Conservation (phyloP, 495 filamentous ascomycete species). For the Aspergillus nidulans region DNA sequence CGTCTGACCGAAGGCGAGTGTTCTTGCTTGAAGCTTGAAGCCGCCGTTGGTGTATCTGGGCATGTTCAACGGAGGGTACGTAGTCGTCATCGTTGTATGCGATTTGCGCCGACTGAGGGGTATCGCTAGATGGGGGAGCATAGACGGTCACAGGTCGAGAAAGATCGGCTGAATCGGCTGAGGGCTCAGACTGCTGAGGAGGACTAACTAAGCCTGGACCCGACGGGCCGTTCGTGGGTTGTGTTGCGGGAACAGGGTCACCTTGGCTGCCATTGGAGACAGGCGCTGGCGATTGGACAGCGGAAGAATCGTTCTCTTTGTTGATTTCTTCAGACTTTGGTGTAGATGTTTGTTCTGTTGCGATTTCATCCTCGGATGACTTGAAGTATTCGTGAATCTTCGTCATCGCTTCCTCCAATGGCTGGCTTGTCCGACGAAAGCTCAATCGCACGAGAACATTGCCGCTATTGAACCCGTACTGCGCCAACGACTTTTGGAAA, state of each 20-base stretch:
- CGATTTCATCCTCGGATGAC: conserved; percentile 31
- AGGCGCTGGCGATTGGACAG: conserved; percentile 2
- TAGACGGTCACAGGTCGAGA: conserved; percentile 65
- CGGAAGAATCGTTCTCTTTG: conserved; percentile 18
- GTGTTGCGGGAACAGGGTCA: conserved; percentile 16
- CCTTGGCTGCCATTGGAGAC: conserved; percentile 8
- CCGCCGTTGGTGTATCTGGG: conserved; percentile 71
- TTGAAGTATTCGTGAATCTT: conserved; percentile 72
- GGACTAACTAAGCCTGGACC: conserved; percentile 8
- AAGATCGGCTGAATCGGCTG: conserved; percentile 14
- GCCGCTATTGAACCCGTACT: conserved; percentile 81
- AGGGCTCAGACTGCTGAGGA: conserved; percentile 13
- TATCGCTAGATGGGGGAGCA: conserved; percentile 63
- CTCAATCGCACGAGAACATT: conserved; percentile 70
- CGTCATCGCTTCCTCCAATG: conserved; percentile 78
- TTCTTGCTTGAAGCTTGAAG: conserved; percentile 62
- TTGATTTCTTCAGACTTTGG: conserved; percentile 11
- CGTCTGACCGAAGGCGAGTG: conserved; percentile 53
- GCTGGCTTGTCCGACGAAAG: conserved; percentile 69
- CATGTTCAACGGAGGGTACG: conserved; percentile 78
- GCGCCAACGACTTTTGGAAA: conserved; percentile 80
- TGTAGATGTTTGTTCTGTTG: conserved; percentile 9
- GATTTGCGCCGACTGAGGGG: conserved; percentile 66
- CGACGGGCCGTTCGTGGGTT: conserved; percentile 21
- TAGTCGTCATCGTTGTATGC: conserved; percentile 69